Conservation (phyloP, 208 protist genomes). For the Spongospora subterranea region DNA sequence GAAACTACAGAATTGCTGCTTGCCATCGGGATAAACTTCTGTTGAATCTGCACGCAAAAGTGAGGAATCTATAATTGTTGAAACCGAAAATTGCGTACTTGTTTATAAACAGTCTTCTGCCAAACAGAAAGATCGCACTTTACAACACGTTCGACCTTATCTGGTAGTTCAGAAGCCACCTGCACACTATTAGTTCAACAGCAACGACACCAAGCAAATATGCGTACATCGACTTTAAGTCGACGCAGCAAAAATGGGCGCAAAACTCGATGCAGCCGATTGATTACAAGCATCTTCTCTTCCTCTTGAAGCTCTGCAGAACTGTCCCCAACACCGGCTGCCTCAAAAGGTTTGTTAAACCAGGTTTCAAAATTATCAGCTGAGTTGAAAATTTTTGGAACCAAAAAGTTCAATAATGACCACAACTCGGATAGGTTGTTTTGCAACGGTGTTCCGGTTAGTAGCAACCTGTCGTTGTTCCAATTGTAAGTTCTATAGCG, state of each 20-base stretch:
- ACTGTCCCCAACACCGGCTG: slow-evolving; percentile 72
- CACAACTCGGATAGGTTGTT: slow-evolving; percentile 93
- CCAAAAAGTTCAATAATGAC: slow-evolving; percentile 72
- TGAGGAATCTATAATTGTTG: not conserved
- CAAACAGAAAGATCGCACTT: slow-evolving; percentile 77
- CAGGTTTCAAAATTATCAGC: slow-evolving; percentile 67
- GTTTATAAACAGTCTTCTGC: slow-evolving; percentile 63
- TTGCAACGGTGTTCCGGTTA: slow-evolving; percentile 95
- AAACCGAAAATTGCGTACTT: slow-evolving; percentile 54
- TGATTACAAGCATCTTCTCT: slow-evolving; percentile 68
- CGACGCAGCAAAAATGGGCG: slow-evolving; percentile 67
- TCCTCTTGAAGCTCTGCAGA: slow-evolving; percentile 55
- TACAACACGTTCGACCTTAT: slow-evolving; percentile 81
- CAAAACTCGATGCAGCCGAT: slow-evolving; percentile 67
- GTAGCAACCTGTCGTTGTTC: slow-evolving; percentile 65
- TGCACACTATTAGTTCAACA: not conserved
- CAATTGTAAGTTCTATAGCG: not conserved
- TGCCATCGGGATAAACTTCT: slow-evolving; percentile 48
- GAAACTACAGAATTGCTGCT: not conserved
- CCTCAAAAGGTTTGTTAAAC: slow-evolving; percentile 64
- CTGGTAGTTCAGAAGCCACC: slow-evolving; percentile 60
- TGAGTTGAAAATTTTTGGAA: slow-evolving; percentile 73
- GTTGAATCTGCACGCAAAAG: not conserved
- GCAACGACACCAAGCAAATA: not conserved
- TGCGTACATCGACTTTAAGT: slow-evolving; percentile 56